Conservation (phyloP, 106 monocot species). For the Dioscorea alata region DNA sequence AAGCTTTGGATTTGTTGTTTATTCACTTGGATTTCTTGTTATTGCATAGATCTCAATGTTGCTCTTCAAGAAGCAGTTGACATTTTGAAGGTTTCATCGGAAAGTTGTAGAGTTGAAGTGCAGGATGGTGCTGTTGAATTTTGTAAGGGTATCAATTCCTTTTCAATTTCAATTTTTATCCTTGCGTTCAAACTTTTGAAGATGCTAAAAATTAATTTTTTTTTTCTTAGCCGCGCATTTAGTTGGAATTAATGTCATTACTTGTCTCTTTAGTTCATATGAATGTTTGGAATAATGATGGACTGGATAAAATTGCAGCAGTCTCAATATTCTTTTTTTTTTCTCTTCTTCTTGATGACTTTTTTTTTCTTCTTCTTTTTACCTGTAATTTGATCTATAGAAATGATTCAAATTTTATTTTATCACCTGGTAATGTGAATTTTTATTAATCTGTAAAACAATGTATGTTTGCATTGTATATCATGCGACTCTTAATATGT, state of each 20-base stretch:
- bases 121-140: constrained; percentile 9
- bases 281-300: not conserved
- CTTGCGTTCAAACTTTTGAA: not conserved
- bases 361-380: not conserved
- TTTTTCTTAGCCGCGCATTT: no score
- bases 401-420: not conserved
- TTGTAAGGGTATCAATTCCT: constrained; percentile 18
- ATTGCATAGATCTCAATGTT: constrained; percentile 35
- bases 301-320: no score
- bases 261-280: not conserved
- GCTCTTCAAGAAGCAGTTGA: constrained; percentile 29
- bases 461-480: not conserved
- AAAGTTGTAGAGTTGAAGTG: constrained; percentile 17
- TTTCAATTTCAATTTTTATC: not conserved
- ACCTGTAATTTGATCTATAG: not conserved
- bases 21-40: not conserved
- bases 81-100: constrained; percentile 26
- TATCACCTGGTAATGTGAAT: not conserved
- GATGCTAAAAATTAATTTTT: not conserved
- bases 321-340: no score
- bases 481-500: not conserved
- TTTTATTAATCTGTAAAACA: not conserved
- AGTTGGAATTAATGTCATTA: not conserved
- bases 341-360: no score
- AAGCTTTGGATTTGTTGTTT: not conserved